phyloP scores from a whole-genome alignment of 331 rosid genomes.

The Spiraea crenata region DNA sequence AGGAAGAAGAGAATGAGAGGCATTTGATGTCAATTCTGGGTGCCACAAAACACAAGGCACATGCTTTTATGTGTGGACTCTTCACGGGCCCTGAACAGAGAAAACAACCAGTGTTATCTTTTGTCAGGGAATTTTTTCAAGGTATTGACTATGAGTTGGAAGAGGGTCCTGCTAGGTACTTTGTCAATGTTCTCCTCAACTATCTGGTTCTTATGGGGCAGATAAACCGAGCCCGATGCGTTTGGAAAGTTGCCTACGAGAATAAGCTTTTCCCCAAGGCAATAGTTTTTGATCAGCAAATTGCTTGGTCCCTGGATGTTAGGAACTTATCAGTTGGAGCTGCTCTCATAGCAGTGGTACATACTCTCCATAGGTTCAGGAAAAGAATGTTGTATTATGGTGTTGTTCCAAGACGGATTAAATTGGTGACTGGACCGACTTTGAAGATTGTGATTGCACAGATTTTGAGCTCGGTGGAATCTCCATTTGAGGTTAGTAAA shows the following conservation, averaged over 20 bases:
- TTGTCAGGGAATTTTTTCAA: slow-evolving; percentile 86
- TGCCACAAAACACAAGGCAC: slow-evolving; percentile 79
- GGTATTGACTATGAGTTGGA: slow-evolving; percentile 87
- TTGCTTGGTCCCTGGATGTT: slow-evolving; percentile 93
- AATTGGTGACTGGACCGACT: slow-evolving; percentile 84
- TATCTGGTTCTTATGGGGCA: slow-evolving; percentile 96
- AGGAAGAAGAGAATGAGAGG: slow-evolving; percentile 81
- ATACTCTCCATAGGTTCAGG: slow-evolving; percentile 91
- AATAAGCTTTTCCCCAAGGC: slow-evolving; percentile 96
- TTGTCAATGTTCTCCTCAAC: slow-evolving; percentile 89
- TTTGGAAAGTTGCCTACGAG: slow-evolving; percentile 94
- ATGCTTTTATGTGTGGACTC: slow-evolving; percentile 85
- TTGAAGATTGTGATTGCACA: slow-evolving; percentile 85
- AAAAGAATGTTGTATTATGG: slow-evolving; percentile 93
- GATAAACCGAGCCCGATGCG: slow-evolving; percentile 83
- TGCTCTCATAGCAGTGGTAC: slow-evolving; percentile 73
- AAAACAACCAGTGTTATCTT: slow-evolving; percentile 77
- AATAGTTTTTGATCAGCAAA: slow-evolving; percentile 85
- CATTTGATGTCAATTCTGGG: slow-evolving; percentile 88
- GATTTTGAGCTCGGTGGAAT: slow-evolving; percentile 81
- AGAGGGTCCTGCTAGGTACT: slow-evolving; percentile 89
- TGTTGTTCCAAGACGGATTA: slow-evolving; percentile 74
- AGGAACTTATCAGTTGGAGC: slow-evolving; percentile 92
- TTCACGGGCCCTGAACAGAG: slow-evolving; percentile 84
- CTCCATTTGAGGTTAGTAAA: slow-evolving; percentile 95